Evolutionary conservation across 179 eudicot genomes (phyloP).

Genomic region (Silene coronaria): DNA sequence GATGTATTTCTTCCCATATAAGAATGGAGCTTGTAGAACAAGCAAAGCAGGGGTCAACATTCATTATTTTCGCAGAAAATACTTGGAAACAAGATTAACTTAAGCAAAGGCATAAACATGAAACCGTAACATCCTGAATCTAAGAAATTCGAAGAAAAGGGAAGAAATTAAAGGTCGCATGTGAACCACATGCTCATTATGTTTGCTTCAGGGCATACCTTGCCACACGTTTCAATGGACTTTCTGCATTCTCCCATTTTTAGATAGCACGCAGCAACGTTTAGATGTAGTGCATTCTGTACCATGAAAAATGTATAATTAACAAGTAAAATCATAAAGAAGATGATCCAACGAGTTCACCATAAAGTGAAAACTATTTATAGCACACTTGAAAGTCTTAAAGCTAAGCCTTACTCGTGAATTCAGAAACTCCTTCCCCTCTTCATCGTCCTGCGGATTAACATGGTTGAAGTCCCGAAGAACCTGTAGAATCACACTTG

Average conservation of each 20-base stretch:
- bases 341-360: neutral
- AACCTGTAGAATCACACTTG: constrained; percentile 43
- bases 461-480: constrained; percentile 97
- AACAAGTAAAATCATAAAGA: neutral
- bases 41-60: neutral
- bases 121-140: neutral
- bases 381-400: neutral
- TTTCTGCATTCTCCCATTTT: constrained; percentile 89
- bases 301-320: neutral
- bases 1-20: neutral
- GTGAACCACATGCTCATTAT: neutral
- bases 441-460: constrained; percentile 87
- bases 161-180: neutral
- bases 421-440: constrained; percentile 77
- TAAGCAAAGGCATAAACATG: neutral
- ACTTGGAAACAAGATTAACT: neutral
- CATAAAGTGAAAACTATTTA: constrained; percentile 5
- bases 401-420: constrained; percentile 58
- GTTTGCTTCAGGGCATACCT: constrained; percentile 40
- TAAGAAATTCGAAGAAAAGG: neutral
- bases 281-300: constrained; percentile 73
- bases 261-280: constrained; percentile 93
- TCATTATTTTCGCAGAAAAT: neutral
- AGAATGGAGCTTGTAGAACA: neutral
- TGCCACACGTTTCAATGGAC: constrained; percentile 85